Percentiles rank a stretch among this genome's conserved stretches.
These are phyloP conservation scores for Komagataea norvegica DNA, from an alignment of 1,139 yeast genomes.

Conservation along the genomic window DNA sequence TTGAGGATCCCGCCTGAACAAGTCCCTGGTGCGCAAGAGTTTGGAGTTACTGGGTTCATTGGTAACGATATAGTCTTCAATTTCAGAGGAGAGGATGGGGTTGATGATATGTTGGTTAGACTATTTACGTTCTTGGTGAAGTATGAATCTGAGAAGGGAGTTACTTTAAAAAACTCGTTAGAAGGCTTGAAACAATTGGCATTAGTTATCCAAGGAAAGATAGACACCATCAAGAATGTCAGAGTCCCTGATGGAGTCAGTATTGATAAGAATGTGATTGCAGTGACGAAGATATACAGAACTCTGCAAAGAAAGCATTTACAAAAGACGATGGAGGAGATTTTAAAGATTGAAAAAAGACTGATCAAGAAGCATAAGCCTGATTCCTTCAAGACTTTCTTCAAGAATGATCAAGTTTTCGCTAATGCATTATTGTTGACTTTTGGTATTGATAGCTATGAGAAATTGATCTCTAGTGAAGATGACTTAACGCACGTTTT, in stretches of 20 bases:
- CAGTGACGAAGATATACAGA: constrained; percentile 37
- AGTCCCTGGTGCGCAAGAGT: constrained; percentile 30
- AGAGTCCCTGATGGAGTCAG: constrained; percentile 10
- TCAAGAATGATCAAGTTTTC: constrained; percentile 51
- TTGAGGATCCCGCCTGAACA: constrained; percentile 42
- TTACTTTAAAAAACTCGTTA: constrained; percentile 48
- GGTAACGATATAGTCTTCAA: constrained; percentile 29
- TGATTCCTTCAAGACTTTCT: constrained; percentile 50
- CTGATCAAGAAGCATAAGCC: constrained; percentile 42
- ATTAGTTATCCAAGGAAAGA: constrained; percentile 46
- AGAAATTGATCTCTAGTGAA: constrained; percentile 42
- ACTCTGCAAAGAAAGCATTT: constrained; percentile 45
- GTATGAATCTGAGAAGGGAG: constrained; percentile 38
- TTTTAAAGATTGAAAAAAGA: constrained; percentile 48
- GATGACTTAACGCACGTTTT: constrained; percentile 53
- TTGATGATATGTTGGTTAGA: constrained; percentile 45
- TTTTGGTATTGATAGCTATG: constrained; percentile 54
- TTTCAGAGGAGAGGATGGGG: constrained; percentile 31
- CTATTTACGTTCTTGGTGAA: constrained; percentile 50
- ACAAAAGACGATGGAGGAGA: constrained; percentile 40
- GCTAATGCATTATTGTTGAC: constrained; percentile 51
- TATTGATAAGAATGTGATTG: constrained; percentile 18
- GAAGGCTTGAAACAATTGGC: constrained; percentile 57
- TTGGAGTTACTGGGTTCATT: constrained; percentile 43
- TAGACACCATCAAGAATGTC: constrained; percentile 31